Percentiles rank a stretch among this genome's conserved stretches.
Conservation (phyloP, 2,329 filamentous ascomycete species). For the Ophiostoma novo-ulmi region DNA sequence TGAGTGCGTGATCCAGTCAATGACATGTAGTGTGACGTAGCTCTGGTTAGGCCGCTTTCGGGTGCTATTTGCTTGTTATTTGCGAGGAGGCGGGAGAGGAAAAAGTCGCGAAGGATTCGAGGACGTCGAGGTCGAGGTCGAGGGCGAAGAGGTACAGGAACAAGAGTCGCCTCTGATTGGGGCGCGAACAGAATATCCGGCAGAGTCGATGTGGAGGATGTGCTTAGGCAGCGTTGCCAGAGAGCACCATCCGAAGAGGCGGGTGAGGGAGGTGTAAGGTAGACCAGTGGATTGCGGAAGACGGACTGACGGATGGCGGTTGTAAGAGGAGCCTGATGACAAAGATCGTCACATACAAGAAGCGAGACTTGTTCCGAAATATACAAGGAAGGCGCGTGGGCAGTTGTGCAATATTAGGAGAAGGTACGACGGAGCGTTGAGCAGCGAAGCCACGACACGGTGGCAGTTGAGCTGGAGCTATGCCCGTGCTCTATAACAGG, state of each 20-base stretch:
- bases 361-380: not conserved
- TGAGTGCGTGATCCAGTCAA: not conserved
- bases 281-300: not conserved
- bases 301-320: not conserved
- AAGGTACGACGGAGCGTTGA: not conserved
- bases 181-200: not conserved
- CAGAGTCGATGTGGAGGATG: not conserved
- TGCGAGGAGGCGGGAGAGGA: not conserved
- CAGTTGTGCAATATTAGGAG: constrained; percentile 12
- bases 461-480: not conserved
- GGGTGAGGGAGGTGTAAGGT: not conserved
- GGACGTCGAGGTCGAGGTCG: not conserved
- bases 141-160: not conserved
- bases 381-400: constrained; percentile 4
- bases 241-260: not conserved
- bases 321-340: not conserved
- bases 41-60: not conserved
- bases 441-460: constrained; percentile 20
- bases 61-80: not conserved
- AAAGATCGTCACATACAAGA: not conserved
- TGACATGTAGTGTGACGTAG: constrained; percentile 1
- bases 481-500: constrained; percentile 5
- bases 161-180: not conserved
- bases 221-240: constrained; percentile 9
- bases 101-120: not conserved